Evolutionary conservation across 140 eudicot genomes (phyloP), one percentile per base, ranked within the genome.

Genomic region (Oenanthe javanica): DNA sequence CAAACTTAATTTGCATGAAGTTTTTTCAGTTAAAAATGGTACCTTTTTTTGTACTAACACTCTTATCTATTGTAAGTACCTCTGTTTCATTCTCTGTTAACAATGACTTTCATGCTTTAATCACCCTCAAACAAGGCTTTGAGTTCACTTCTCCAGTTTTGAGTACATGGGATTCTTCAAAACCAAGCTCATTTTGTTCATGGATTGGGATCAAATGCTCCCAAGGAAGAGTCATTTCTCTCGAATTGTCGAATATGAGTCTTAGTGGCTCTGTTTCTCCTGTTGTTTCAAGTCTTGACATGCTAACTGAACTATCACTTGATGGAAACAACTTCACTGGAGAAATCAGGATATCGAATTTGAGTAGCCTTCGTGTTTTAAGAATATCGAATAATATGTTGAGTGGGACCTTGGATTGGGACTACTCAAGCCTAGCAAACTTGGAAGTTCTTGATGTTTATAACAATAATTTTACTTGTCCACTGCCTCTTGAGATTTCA

Each of bases 311-410:
- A 57, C 89, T 89, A 31, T 81, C 79, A 19, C 73, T 89, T 14
- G 89, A 86, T 72, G 93, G 93, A 81, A 89, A 89, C 87, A 89
- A 87, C 49, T 89, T 89, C 86, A 88, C 98, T 7, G 98, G 99
- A 4, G 89, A 84, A 55, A 82, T 95, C 79, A 78, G 64, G 79
- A 78, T 89, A 12, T 90, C 85, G 9, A 91, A 89, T 36, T 77
- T 93, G 76, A 86, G 86, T 81, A 79, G 77, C 64, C 97, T 95
- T 15, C 87, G 86, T 64, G 89, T 81, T 79, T 80, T 95, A 48
- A 95, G 90, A 89, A 76, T 95, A 71, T 95, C 99, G 3, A 95
- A 93, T 83, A 95, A 95, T 78, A 87, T 64, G 27, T 81, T 95
- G 36, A 73, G 82, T 49, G 98, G 97, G 27, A 85, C 85, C 25